Percentiles rank a stretch among this genome's conserved stretches.
phyloP scores from a whole-genome alignment of 106 monocot genomes.

The Triglochin maritima region DNA sequence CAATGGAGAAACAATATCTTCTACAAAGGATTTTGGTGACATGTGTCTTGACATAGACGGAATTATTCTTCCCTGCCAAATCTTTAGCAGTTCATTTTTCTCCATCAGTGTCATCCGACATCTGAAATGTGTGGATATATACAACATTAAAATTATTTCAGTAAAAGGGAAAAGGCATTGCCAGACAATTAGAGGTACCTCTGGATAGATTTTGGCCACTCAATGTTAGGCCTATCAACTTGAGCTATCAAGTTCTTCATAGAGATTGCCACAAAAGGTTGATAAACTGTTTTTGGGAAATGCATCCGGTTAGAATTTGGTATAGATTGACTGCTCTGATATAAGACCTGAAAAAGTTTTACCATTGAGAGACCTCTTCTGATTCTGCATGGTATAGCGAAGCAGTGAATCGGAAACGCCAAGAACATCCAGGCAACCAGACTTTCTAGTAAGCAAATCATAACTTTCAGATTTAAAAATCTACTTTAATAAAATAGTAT shows the following conservation, averaged over 20 bases:
- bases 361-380: constrained; percentile 82
- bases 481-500: too few species aligned
- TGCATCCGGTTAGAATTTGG: background rate
- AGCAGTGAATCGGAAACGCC: constrained; percentile 66
- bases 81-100: constrained; percentile 61
- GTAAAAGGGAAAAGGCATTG: background rate
- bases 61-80: constrained; percentile 59
- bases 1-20: constrained; percentile 68
- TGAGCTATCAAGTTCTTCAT: constrained; percentile 56
- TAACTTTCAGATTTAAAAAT: too few species aligned
- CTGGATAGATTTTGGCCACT: constrained; percentile 80
- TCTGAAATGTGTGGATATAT: constrained; percentile 24
- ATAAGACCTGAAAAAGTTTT: background rate
- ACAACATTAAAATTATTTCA: background rate
- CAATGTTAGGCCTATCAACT: constrained; percentile 83
- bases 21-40: constrained; percentile 56
- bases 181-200: constrained; percentile 30
- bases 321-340: background rate
- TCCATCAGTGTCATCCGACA: constrained; percentile 51
- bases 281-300: constrained; percentile 45
- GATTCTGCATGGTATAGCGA: constrained; percentile 55
- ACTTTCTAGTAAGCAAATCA: constrained; percentile 31
- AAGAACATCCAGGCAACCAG: constrained; percentile 58
- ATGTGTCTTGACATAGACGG: constrained; percentile 74
- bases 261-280: constrained; percentile 47